Evolutionary conservation across 2,329 filamentous ascomycete species (phyloP), one percentile per base, ranked within the genome.

Genomic region (Arthrobotrys conoides): DNA sequence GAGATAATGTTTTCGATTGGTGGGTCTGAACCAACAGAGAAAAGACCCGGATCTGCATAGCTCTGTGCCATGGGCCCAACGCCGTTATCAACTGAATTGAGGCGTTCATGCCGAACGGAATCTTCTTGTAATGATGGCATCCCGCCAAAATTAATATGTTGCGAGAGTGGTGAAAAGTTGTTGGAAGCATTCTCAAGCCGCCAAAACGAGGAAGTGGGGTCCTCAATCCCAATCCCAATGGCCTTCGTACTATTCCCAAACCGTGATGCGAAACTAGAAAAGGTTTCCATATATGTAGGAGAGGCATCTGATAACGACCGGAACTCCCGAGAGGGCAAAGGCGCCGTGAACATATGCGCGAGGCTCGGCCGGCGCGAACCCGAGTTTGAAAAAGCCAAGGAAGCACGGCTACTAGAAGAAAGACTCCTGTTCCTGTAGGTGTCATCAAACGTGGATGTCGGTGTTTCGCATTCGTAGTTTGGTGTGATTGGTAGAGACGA

Each of bases 401-500:
- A 79, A 64, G 80, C 63, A 49, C 80, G 71, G 33, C 80, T 80
- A 44, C 70, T 71, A 10, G 77, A 65, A 36, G 80, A 80, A 55
- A 80, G 65, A 44, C 80, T 79, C 66, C 80, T 63, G 41, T 81
- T 79, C 48, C 77, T 66, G 51, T 80, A 79, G 24, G 73, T 75
- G 44, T 82, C 80, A 33, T 82, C 81, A 67, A 81, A 80, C 20
- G 76, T 79, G 27, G 73, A 71, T 2, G 71, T 68, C 24, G 76
- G 80, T n/a, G 75, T 78, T 64, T 78, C 75, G 57, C 79, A 82
- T 44, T 81, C 81, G 63, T 80, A 81, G 44, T 80, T 81, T 55
- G 81, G 81, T 3, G 81, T 82, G 46, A 80, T 81, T 30, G 81
- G 81, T 36, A 82, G 73, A 16, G 81, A 82, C 12, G 79, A 81